Base-by-base conservation (phyloP, 2,329 filamentous ascomycete genomes). In the Colletotrichum kahawae region DNA sequence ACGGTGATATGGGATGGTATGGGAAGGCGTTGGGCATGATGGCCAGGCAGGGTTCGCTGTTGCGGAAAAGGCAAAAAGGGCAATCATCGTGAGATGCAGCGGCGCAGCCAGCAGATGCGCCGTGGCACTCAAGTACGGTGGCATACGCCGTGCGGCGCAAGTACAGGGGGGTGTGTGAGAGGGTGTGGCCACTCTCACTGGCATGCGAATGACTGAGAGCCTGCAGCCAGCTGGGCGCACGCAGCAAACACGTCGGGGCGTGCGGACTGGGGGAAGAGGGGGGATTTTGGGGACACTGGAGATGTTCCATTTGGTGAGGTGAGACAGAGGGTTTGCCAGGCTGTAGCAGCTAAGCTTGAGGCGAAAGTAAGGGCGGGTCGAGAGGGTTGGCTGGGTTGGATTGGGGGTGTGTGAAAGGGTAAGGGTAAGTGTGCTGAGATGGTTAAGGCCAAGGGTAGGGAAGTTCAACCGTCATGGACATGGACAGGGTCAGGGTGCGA, bases 41-140 rank as follows among this genome's bases (percentile, higher is more conserved):
- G 10, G 38, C 48, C 29, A n/a, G n/a, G 10, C 43, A 59, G 24
- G 66, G 18, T 60, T 54, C 36, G 36, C 27, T 31, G 38, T 72
- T 43, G 65, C 56, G 56, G 56, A 63, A 69, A 36, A 72, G 43
- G 48, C 27, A 33, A 56, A 16, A 43, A 24, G 51, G 27, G 67
- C 27, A 59, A 48, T 60, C 60, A 70, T 60, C 48, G 48, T 33
- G 71, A 70, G 67, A 70, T 73, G 33, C 70, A 64, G 66, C 66
- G 65, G 33, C 48, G 66, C 57, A n/a, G 66, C 70, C 27, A 51
- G 66, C 57, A 69, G 57, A 54, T 64, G 67, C 38, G 54, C 14
- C 31, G 24, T 62, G 51, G 33, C 51, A 67, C 64, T 51, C 29
- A 36, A 43, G 38, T n/a, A 67, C 31, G 29, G 33, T 34, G 51